Evolutionary conservation across 331 rosid species (phyloP).

Genomic region (Quercus tomentella): DNA sequence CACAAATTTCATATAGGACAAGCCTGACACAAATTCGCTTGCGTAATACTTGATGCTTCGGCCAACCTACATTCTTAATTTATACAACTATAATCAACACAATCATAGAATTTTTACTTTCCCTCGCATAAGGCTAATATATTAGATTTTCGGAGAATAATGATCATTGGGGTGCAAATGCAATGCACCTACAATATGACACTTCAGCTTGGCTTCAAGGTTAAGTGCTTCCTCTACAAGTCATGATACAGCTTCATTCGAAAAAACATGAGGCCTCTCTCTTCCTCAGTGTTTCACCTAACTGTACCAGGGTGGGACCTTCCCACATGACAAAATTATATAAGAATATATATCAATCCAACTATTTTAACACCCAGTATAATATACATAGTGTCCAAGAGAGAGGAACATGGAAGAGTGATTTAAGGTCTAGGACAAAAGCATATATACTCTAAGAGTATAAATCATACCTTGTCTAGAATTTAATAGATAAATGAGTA

Average conservation of each 20-base stretch:
- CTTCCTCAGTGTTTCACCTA: slow-evolving; percentile 6
- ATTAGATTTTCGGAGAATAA: background rate
- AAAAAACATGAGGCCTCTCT: slow-evolving; percentile 22
- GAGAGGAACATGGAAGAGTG: slow-evolving; percentile 27
- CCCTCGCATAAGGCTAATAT: background rate
- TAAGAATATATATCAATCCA: background rate
- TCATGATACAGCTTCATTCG: background rate
- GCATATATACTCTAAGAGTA: background rate
- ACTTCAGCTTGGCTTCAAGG: slow-evolving; percentile 23
- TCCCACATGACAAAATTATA: slow-evolving; percentile 15
- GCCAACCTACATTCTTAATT: background rate
- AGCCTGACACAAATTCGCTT: background rate
- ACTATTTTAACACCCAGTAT: background rate
- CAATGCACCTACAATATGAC: background rate
- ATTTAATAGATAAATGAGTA: no score
- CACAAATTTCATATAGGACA: background rate
- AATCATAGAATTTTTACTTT: no score
- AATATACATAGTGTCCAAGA: background rate
- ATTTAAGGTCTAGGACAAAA: background rate
- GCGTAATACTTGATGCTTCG: background rate
- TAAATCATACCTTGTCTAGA: background rate
- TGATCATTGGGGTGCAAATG: background rate
- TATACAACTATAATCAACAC: background rate
- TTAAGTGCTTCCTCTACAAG: slow-evolving; percentile 3
- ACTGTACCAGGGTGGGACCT: slow-evolving; percentile 10